A percentile compares a stretch with the other conserved stretches of the same genome.
These are phyloP conservation scores for Aureobasidium pullulans DNA, from an alignment of 2,329 filamentous ascomycete species.

Conservation along the genomic window DNA sequence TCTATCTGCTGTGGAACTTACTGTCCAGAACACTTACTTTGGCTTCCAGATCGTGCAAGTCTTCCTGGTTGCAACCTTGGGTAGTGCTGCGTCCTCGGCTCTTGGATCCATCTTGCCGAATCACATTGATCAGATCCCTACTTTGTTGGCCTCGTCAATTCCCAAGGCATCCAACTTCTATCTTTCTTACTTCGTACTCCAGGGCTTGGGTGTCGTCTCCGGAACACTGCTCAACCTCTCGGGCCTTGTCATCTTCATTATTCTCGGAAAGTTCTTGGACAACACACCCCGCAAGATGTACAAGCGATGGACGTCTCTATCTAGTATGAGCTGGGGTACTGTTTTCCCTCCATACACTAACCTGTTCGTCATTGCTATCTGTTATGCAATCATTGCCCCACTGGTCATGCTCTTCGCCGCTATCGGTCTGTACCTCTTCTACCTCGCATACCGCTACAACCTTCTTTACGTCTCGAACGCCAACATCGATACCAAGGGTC, in stretches of 20 bases:
- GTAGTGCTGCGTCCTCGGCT: slow-evolving; percentile 70
- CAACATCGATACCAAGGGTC: slow-evolving; percentile 76
- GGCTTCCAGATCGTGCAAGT: slow-evolving; percentile 85
- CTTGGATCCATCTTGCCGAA: slow-evolving; percentile 57
- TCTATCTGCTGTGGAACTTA: slow-evolving; percentile 71
- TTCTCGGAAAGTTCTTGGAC: slow-evolving; percentile 68
- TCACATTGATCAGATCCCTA: slow-evolving; percentile 37
- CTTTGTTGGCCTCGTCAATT: slow-evolving; percentile 37
- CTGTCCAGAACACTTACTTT: slow-evolving; percentile 88
- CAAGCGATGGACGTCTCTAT: slow-evolving; percentile 65
- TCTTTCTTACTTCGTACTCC: slow-evolving; percentile 88
- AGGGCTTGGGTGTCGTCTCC: slow-evolving; percentile 74
- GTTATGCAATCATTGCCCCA: slow-evolving; percentile 80
- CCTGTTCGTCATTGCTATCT: slow-evolving; percentile 73
- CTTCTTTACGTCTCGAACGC: slow-evolving; percentile 80
- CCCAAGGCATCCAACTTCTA: slow-evolving; percentile 90
- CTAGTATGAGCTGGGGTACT: slow-evolving; percentile 74
- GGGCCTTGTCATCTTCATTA: slow-evolving; percentile 65
- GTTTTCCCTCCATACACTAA: slow-evolving; percentile 75
- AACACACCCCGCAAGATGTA: slow-evolving; percentile 76
- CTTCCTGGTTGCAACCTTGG: slow-evolving; percentile 78
- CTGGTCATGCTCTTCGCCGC: slow-evolving; percentile 76
- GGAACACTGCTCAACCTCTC: slow-evolving; percentile 65
- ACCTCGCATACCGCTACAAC: slow-evolving; percentile 85
- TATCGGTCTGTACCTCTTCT: slow-evolving; percentile 71